phyloP scores from a whole-genome alignment of 345 rosid genomes.

The Balakata baccata region DNA sequence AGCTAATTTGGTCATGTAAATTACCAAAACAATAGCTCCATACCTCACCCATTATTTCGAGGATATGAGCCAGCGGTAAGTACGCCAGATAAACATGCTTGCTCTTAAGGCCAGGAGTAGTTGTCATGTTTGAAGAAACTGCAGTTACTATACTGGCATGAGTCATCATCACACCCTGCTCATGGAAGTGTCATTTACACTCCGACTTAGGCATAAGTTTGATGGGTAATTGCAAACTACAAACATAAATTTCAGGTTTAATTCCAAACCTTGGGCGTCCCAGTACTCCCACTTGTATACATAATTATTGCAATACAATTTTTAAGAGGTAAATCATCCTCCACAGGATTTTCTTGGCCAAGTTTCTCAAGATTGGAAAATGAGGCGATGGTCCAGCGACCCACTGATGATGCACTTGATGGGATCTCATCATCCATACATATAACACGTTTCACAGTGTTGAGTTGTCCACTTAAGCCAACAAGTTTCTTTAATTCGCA shows the following conservation, averaged over 20 bases:
- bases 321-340: conserved; percentile 67
- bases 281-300: conserved; percentile 99
- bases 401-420: conserved; percentile 42
- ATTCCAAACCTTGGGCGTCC: conserved; percentile 82
- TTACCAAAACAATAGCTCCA: conserved; percentile 9
- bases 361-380: conserved; percentile 62
- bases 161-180: conserved; percentile 99
- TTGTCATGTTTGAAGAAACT: conserved; percentile 83
- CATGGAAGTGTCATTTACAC: too few species aligned
- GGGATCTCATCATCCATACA: conserved; percentile 83
- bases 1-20: not conserved
- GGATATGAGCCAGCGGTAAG: conserved; percentile 93
- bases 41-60: conserved; percentile 96
- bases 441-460: conserved; percentile 74
- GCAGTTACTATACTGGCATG: conserved; percentile 89
- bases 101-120: conserved; percentile 79
- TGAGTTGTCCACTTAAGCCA: conserved; percentile 83
- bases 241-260: conserved; percentile 4
- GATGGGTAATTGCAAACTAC: too few species aligned
- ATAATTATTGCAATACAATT: conserved; percentile 89
- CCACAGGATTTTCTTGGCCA: conserved; percentile 66
- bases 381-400: conserved; percentile 56
- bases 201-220: too few species aligned
- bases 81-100: conserved; percentile 83
- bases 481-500: conserved; percentile 81